These are phyloP conservation scores for Fragilaria crotonensis DNA, from an alignment of 108 stramenopile genomes.

Conservation along the genomic window DNA sequence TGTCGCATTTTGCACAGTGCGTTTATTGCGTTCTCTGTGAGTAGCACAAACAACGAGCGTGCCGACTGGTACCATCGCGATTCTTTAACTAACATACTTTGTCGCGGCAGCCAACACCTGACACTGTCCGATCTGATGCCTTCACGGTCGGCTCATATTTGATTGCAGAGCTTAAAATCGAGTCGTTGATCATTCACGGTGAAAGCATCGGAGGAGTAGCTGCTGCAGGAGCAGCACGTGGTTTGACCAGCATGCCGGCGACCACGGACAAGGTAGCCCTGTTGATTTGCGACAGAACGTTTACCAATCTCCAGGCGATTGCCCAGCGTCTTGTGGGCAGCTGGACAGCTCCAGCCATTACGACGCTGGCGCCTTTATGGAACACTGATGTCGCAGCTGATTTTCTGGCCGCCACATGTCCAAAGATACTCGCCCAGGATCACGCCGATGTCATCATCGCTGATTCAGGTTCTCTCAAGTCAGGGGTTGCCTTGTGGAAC, in stretches of 20 bases:
- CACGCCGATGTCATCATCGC: conserved; percentile 76
- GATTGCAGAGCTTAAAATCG: conserved; percentile 40
- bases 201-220: conserved; percentile 85
- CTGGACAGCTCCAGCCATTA: conserved; percentile 79
- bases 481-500: conserved; percentile 66
- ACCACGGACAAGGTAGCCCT: conserved; percentile 28
- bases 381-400: conserved; percentile 75
- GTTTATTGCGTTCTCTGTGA: conserved; percentile 35
- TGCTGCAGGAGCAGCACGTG: conserved; percentile 63
- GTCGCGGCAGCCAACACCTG: conserved; percentile 46
- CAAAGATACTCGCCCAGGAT: conserved; percentile 80
- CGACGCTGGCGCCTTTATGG: conserved; percentile 70
- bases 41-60: background rate
- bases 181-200: conserved; percentile 68
- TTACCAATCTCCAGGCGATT: conserved; percentile 79
- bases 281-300: conserved; percentile 82
- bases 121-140: conserved; percentile 70
- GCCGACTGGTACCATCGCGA: no score
- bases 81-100: no score
- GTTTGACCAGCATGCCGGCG: conserved; percentile 20
- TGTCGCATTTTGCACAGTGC: conserved; percentile 37
- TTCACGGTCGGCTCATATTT: conserved; percentile 50
- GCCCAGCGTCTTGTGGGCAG: conserved; percentile 76
- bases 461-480: conserved; percentile 72
- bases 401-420: conserved; percentile 68